Evolutionary conservation across 2,329 filamentous ascomycete genomes (phyloP), one percentile per base, ranked within the genome.

Genomic region (Beauveria sp.): DNA sequence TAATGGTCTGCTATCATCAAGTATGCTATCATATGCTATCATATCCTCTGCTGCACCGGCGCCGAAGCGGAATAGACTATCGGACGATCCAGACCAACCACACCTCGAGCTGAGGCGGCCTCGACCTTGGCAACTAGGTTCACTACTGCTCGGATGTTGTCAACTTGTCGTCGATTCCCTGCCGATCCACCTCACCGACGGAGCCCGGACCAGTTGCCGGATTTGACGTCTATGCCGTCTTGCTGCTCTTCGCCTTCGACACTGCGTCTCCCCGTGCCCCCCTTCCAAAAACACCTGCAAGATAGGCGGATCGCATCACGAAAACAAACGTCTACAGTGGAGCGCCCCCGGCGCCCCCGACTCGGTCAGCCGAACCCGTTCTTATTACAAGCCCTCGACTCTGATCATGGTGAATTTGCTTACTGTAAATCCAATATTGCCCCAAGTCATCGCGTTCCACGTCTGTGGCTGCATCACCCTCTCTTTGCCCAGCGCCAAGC

Each of bases 401-500:
- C 20, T 40, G 30, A 24, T 40, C 5, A 26, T 22, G 38, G 45
- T n/a, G 9, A 43, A 26, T 45, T 26, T 24, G 71, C 81, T 74
- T 67, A 86, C 81, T 28, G 88, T 90, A 55, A 81, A 79, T 8
- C 81, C 86, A 64, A 92, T 78, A 67, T 91, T 91, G 3, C 88
- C 89, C 84, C 85, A 89, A n/a, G 86, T 82, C 77, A 88, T 81
- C 40, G 81, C 75, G 70, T 90, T 91, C 88, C 88, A 91, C 24
- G 72, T 74, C 5, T 68, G 72, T 12, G 87, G 72, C 65, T 84
- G 79, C 50, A 82, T 64, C 52, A 83, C 78, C 40, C 74, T 74
- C 10, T 82, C 77, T 69, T 76, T 77, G 9, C 86, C 87, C 64
- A 91, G 77, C 7, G 78, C 80, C 67, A 82, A 84, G 20, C 71